Evolutionary conservation across 176 grass and related monocot species (phyloP), one percentile per base, ranked within the genome.

Genomic region (Oryza nivara): DNA sequence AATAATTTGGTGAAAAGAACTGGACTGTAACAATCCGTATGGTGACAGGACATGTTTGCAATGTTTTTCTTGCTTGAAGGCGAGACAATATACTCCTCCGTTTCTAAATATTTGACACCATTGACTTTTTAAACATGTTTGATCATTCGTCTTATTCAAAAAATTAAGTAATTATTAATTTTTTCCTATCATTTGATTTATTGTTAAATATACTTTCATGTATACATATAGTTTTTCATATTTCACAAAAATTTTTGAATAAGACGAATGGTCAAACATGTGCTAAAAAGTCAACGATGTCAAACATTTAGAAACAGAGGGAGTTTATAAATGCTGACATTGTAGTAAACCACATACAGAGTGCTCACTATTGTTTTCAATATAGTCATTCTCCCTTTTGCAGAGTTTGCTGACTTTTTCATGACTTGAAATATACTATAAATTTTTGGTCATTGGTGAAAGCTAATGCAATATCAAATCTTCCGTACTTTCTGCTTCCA

Each of bases 321-420:
- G 26, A 26, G 26, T 26, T 47, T 38, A 67, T 32, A 45, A 61
- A 5, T 61, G 28, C 58, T 34, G 11, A 65, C 47, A 61, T 32
- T 28, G 22, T 38, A 83, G 56, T 83, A 86, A 73, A 73, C 47
- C 61, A 36, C 64, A 63, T 23, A 54, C 22, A 68, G 11, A 56
- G 49, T 25, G 32, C 35, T 28, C 47, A 61, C 28, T 32, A 64
- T 23, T 28, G 35, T 60, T 38, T 56, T 73, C 67, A 77, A 52
- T 81, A 80, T 80, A 65, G 41, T 76, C 12, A 47, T 70, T 28
- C 51, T 75, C 76, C 68, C 49, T 80, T 84, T 11, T 80, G 43
- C 67, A 73, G 76, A 72, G 17, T 45, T 22, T 80, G 44, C 10
- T 32, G 44, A 77, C 19, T 36, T 69, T 54, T 74, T 64, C 61